phyloP scores from a whole-genome alignment of 108 stramenopile genomes.

The Aurantiochytrium sp. region DNA sequence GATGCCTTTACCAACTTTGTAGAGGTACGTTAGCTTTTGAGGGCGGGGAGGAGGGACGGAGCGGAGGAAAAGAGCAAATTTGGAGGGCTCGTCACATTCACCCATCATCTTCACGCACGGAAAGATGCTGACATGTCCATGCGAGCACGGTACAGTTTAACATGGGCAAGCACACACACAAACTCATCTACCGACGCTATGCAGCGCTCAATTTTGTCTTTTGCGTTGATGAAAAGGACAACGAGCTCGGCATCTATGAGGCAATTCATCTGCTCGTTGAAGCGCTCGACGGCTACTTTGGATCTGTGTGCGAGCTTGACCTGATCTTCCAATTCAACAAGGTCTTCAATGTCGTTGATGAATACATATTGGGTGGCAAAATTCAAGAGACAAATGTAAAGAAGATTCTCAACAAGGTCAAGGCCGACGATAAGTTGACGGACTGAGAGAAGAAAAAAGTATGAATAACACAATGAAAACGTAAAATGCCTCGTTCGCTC shows the following conservation, averaged over 20 bases:
- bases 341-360: slow-evolving; percentile 77
- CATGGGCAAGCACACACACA: slow-evolving; percentile 61
- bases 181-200: slow-evolving; percentile 96
- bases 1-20: slow-evolving; percentile 99
- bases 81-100: not conserved
- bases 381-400: slow-evolving; percentile 70
- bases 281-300: slow-evolving; percentile 84
- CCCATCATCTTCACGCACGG: not conserved
- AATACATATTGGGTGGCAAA: slow-evolving; percentile 87
- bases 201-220: slow-evolving; percentile 97
- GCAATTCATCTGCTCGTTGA: slow-evolving; percentile 96
- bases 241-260: slow-evolving; percentile 91
- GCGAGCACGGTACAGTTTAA: slow-evolving; percentile 49
- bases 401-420: slow-evolving; percentile 70
- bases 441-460: not conserved
- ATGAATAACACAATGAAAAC: not conserved
- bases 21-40: slow-evolving; percentile 41
- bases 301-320: slow-evolving; percentile 75
- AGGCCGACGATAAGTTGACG: slow-evolving; percentile 56
- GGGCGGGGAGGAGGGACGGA: too few species aligned
- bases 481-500: too few species aligned
- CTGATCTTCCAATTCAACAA: slow-evolving; percentile 96
- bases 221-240: slow-evolving; percentile 93
- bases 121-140: not conserved
- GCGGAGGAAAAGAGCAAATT: not conserved